Evolutionary conservation across 345 rosid genomes (phyloP).

Genomic region (Gossypium anomalum): DNA sequence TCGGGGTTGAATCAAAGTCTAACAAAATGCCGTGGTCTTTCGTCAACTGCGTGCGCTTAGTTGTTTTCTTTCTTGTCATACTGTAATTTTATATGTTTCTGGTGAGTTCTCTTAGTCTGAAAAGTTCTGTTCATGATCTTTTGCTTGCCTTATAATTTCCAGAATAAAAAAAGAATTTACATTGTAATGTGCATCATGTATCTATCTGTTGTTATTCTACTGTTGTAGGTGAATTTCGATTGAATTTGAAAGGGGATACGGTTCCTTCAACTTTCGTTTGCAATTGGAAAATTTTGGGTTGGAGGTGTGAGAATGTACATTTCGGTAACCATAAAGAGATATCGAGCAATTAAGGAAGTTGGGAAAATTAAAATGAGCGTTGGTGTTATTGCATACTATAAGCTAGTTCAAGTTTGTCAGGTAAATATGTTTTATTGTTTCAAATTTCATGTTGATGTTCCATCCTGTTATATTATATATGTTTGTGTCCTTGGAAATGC

Average conservation of each 20-base stretch:
- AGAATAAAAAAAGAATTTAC: background rate
- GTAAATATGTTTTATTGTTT: slow-evolving; percentile 26
- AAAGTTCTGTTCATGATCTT: background rate
- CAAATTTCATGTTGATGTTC: background rate
- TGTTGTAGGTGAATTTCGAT: slow-evolving; percentile 36
- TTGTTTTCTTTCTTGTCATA: slow-evolving; percentile 70
- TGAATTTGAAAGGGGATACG: slow-evolving; percentile 15
- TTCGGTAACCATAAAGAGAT: slow-evolving; percentile 63
- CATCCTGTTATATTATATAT: background rate
- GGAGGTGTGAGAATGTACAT: slow-evolving; percentile 74
- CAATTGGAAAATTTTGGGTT: slow-evolving; percentile 18
- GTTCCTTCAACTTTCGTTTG: slow-evolving; percentile 15
- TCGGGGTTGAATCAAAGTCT: slow-evolving; percentile 23
- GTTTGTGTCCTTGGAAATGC: background rate
- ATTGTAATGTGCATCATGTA: background rate
- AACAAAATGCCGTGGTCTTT: slow-evolving; percentile 81
- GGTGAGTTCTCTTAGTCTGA: slow-evolving; percentile 30
- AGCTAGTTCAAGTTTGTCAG: slow-evolving; percentile 88
- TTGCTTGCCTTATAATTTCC: background rate
- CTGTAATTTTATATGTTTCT: slow-evolving; percentile 46
- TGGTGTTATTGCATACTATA: slow-evolving; percentile 62
- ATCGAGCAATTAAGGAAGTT: slow-evolving; percentile 65
- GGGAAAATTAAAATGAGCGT: slow-evolving; percentile 79
- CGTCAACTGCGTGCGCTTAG: slow-evolving; percentile 64
- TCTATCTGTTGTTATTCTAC: background rate